phyloP scores from a whole-genome alignment of 192 early-diverging fungal species.

The Dissophora globulifera region DNA sequence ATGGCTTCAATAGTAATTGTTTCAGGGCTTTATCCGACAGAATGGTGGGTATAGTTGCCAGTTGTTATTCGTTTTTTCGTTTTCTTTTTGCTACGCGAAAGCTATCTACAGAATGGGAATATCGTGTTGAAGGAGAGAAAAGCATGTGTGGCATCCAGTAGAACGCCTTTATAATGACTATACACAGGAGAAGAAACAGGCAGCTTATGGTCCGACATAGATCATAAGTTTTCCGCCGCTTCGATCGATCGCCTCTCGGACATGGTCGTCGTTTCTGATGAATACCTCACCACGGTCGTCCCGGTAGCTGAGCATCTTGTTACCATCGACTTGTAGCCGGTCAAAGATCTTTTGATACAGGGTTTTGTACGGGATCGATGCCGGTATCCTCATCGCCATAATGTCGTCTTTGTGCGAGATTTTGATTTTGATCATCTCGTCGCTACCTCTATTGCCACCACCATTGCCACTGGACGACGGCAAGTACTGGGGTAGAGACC shows the following conservation, averaged over 20 bases:
- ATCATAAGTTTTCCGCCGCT: constrained; percentile 51
- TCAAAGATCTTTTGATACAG: constrained; percentile 71
- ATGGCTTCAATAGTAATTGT: too few species aligned
- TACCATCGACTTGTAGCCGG: constrained; percentile 51
- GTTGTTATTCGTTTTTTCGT: too few species aligned
- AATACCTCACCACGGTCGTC: constrained; percentile 34
- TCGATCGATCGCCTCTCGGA: constrained; percentile 43
- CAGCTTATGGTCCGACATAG: constrained; percentile 22
- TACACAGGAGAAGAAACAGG: neutral
- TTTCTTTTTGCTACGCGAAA: too few species aligned
- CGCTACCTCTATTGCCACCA: too few species aligned
- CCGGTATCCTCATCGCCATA: constrained; percentile 75
- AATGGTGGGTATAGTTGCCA: too few species aligned
- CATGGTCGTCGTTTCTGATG: constrained; percentile 24
- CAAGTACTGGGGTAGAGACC: constrained; percentile 23
- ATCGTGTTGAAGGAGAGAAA: neutral
- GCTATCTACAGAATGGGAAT: neutral
- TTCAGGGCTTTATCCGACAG: too few species aligned
- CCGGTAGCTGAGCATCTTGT: constrained; percentile 24
- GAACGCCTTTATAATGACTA: too few species aligned
- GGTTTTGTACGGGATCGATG: constrained; percentile 60
- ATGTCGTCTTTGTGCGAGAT: constrained; percentile 76
- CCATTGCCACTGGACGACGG: neutral
- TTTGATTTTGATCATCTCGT: constrained; percentile 73
- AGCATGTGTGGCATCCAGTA: too few species aligned